Conservation (phyloP, 371 early-diverging fungal species). For the Chytridium lagenaria region DNA sequence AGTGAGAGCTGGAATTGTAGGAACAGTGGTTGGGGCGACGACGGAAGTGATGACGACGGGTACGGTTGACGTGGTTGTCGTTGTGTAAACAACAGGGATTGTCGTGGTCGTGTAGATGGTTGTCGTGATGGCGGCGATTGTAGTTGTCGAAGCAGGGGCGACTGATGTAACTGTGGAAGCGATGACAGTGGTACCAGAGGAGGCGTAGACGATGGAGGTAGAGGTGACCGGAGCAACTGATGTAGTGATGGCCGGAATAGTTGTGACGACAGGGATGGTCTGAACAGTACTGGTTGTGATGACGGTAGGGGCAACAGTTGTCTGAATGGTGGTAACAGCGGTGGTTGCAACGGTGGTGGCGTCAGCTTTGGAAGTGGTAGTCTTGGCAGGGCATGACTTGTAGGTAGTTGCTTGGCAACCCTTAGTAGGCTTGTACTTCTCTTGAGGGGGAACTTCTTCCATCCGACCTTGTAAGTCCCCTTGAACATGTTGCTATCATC, state of each 20-base stretch:
- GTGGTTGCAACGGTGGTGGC: no score
- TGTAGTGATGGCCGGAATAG: background rate
- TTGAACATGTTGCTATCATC: slow-evolving; percentile 15
- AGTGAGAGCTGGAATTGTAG: background rate
- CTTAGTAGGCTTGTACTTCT: slow-evolving; percentile 17
- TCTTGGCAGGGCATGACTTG: slow-evolving; percentile 13
- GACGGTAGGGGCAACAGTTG: no score
- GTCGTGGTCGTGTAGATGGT: background rate
- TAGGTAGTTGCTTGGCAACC: background rate
- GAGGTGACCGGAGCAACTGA: background rate
- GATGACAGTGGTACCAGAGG: background rate
- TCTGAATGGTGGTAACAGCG: no score
- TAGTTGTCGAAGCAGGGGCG: background rate
- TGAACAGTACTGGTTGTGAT: background rate
- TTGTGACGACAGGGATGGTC: background rate
- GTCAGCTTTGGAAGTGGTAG: background rate
- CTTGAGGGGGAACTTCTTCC: slow-evolving; percentile 5
- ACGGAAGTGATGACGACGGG: background rate
- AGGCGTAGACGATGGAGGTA: background rate
- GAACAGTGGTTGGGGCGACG: background rate
- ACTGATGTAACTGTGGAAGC: background rate
- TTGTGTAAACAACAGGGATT: background rate
- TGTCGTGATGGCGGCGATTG: no score
- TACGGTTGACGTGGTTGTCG: slow-evolving; percentile 4
- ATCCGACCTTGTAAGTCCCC: background rate